These are phyloP conservation scores for Irpex sp. DNA, from an alignment of 1,284 basidiomycete species.

Conservation along the genomic window DNA sequence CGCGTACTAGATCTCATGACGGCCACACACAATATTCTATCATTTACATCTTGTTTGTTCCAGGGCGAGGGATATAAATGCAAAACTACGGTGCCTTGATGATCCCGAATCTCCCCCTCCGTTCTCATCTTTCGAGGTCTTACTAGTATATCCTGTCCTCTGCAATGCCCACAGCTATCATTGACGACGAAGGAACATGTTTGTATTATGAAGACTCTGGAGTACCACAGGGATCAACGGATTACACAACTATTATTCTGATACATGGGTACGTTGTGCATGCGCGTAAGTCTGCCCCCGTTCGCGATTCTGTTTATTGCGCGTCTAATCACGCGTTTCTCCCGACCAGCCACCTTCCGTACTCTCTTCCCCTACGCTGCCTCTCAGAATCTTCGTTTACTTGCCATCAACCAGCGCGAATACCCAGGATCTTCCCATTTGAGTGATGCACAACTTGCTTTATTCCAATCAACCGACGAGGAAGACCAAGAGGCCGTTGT, in stretches of 20 bases:
- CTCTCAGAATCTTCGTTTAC: conserved; percentile 24
- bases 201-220: conserved; percentile 18
- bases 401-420: conserved; percentile 29
- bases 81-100: background rate
- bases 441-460: background rate
- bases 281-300: conserved; percentile 6
- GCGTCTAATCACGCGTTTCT: no score
- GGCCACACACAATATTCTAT: background rate
- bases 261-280: conserved; percentile 45
- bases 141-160: background rate
- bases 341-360: conserved; percentile 19
- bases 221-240: conserved; percentile 35
- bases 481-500: background rate
- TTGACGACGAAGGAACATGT: conserved; percentile 14
- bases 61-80: background rate
- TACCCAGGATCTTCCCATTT: conserved; percentile 20
- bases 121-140: no score
- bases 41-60: background rate
- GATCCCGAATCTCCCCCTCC: background rate
- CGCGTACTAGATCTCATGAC: background rate
- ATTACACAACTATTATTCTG: conserved; percentile 86
- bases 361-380: conserved; percentile 23
- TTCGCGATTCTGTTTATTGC: no score
- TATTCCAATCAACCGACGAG: background rate
- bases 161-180: conserved; percentile 7